A percentile compares a stretch with the other conserved stretches of the same genome.
Conservation (phyloP, 495 filamentous ascomycete species). For the Astrothelium subdiscretum region DNA sequence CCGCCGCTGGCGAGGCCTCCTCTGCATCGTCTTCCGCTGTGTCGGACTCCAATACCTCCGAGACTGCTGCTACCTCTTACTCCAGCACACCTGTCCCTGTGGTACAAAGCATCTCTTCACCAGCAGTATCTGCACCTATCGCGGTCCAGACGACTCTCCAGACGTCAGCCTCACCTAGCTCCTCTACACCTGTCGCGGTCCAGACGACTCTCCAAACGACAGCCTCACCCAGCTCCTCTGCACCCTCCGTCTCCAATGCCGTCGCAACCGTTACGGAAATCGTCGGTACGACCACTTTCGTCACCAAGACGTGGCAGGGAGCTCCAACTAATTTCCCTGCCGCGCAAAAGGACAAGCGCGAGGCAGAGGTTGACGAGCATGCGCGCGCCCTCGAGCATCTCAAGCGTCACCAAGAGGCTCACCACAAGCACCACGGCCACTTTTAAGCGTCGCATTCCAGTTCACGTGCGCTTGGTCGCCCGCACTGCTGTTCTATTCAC, state of each 20-base stretch:
- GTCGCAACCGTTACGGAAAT: not conserved
- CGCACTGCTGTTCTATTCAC: not conserved
- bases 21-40: conserved; percentile 9
- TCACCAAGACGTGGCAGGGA: not conserved
- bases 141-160: not conserved
- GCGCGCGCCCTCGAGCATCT: not conserved
- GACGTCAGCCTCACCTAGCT: not conserved
- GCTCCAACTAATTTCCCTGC: not conserved
- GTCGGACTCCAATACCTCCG: not conserved
- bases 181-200: not conserved
- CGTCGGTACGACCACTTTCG: not conserved
- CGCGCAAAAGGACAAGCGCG: not conserved
- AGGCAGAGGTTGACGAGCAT: not conserved
- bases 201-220: not conserved
- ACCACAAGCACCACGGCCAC: not conserved
- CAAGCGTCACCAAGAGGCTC: not conserved
- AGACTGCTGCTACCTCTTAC: not conserved
- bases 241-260: not conserved
- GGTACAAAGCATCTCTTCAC: not conserved
- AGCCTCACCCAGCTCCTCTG: not conserved
- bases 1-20: conserved; percentile 5
- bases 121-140: not conserved
- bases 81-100: not conserved
- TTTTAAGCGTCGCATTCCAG: not conserved
- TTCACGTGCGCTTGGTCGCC: not conserved